Evolutionary conservation across 495 filamentous ascomycete genomes (phyloP).

Genomic region (Thozetella sp.): DNA sequence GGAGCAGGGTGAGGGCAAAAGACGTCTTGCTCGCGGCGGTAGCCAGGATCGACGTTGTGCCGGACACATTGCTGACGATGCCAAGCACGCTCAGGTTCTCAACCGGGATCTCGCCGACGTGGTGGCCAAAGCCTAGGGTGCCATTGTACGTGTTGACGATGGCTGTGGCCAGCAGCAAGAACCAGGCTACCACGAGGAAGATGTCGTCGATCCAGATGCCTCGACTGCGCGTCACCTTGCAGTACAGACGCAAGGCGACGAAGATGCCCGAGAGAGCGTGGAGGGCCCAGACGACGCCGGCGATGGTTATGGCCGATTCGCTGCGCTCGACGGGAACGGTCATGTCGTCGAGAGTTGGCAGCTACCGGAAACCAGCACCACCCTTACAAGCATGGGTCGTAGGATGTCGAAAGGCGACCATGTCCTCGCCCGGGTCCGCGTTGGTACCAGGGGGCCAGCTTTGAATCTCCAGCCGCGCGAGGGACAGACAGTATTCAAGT

Average conservation of each 20-base stretch:
- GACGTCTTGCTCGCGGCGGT: conserved; percentile 23
- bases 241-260: neutral
- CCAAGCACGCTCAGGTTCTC: conserved; percentile 13
- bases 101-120: conserved; percentile 3
- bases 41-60: conserved; percentile 19
- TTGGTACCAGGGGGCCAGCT: too few relatives aligned
- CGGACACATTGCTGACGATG: conserved; percentile 17
- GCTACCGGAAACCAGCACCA: neutral
- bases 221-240: neutral
- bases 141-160: conserved; percentile 6
- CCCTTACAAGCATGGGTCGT: neutral
- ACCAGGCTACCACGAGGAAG: neutral
- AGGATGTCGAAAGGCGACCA: neutral
- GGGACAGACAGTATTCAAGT: too few relatives aligned
- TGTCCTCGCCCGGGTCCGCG: neutral
- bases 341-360: neutral
- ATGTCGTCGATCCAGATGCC: neutral
- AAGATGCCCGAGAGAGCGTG: neutral
- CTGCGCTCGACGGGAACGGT: neutral
- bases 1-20: conserved; percentile 16
- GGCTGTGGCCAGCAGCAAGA: conserved; percentile 12
- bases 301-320: neutral
- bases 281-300: neutral
- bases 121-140: conserved; percentile 17
- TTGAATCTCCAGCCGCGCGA: too few relatives aligned